Evolutionary conservation across 495 filamentous ascomycete species (phyloP).

Genomic region (Penicillium egyptiacum): DNA sequence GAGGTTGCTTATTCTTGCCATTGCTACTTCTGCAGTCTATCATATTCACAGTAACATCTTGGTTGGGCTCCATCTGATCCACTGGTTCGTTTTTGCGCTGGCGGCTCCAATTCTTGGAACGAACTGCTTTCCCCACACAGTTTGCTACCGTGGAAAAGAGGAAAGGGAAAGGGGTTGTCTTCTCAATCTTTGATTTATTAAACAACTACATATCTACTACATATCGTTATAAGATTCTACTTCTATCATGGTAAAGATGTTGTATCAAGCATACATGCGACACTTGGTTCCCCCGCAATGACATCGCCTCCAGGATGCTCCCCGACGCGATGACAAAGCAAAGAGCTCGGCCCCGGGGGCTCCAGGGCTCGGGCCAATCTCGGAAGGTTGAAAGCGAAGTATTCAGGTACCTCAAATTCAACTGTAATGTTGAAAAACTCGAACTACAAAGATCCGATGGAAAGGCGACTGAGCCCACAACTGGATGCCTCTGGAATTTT

Average conservation of each 20-base stretch:
- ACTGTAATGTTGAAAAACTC: too few relatives aligned
- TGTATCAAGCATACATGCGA: not conserved
- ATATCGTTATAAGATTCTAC: not conserved
- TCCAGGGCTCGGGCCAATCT: too few relatives aligned
- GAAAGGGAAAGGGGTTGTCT: not conserved
- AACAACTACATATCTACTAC: too few relatives aligned
- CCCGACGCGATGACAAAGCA: constrained; percentile 6
- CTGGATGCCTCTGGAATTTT: not conserved
- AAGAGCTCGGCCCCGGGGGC: not conserved
- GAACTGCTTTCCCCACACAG: constrained; percentile 21
- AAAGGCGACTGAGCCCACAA: not conserved
- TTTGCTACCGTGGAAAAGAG: not conserved
- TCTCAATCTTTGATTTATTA: too few relatives aligned
- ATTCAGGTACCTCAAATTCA: not conserved
- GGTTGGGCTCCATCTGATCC: constrained; percentile 17
- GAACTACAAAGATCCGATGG: not conserved
- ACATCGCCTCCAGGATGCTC: not conserved
- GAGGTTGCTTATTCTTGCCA: not conserved
- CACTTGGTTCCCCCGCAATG: constrained; percentile 5
- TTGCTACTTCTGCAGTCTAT: not conserved
- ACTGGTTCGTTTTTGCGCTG: constrained; percentile 19
- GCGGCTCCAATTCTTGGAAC: constrained; percentile 23
- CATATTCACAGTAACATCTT: not conserved
- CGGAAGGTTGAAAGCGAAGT: not conserved
- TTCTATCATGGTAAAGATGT: not conserved